These are phyloP conservation scores for Sugiyamaella qingdaonensis DNA, from an alignment of 805 yeast genomes.

Conservation along the genomic window DNA sequence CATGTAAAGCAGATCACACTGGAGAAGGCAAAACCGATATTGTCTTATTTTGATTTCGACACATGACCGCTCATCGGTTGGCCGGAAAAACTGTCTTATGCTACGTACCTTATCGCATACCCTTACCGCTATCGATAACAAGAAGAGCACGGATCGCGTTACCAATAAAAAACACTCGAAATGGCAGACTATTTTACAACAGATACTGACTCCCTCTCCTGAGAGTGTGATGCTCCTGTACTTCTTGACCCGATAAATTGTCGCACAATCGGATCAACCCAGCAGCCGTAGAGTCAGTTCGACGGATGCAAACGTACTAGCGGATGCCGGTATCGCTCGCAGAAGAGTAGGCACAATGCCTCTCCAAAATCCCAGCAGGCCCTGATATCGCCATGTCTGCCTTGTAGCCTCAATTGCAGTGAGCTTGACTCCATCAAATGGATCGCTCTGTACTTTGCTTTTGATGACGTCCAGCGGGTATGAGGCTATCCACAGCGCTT, in stretches of 20 bases:
- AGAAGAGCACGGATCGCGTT: neutral
- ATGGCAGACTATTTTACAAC: too few relatives aligned
- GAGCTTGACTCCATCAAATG: conserved; percentile 26
- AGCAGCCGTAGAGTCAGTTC: conserved; percentile 55
- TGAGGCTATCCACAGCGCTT: conserved; percentile 64
- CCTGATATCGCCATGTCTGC: conserved; percentile 42
- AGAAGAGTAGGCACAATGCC: conserved; percentile 53
- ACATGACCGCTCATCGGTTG: too few relatives aligned
- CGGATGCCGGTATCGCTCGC: conserved; percentile 65
- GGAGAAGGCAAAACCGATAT: too few relatives aligned
- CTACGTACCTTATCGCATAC: too few relatives aligned
- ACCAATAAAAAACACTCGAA: too few relatives aligned
- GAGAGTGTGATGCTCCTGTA: too few relatives aligned
- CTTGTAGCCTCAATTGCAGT: conserved; percentile 36
- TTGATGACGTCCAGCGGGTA: conserved; percentile 65
- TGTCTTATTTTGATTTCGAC: too few relatives aligned
- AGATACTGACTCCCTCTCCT: too few relatives aligned
- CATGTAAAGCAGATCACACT: too few relatives aligned
- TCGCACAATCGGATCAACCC: conserved; percentile 12
- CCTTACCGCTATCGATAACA: too few relatives aligned
- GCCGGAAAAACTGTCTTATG: too few relatives aligned
- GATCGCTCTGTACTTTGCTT: conserved; percentile 54
- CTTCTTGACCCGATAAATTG: too few relatives aligned
- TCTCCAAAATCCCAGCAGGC: conserved; percentile 50
- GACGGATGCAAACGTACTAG: conserved; percentile 75